phyloP scores from a whole-genome alignment of 73 alveolate species.

The Blepharisma japonicum region DNA sequence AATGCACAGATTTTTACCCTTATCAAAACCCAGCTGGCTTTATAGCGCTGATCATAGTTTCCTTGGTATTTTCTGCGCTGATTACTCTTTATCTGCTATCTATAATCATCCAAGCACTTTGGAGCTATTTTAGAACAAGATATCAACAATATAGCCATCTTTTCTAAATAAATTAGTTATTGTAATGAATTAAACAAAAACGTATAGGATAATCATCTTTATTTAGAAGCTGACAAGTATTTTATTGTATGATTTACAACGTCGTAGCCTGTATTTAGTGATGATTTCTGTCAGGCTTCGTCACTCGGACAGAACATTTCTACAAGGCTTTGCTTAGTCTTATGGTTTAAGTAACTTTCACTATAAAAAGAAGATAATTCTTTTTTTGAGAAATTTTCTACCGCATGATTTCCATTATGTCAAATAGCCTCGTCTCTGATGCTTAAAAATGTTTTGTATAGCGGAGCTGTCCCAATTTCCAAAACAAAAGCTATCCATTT shows the following conservation, averaged over 20 bases:
- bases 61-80: constrained; percentile 10
- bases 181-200: background rate
- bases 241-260: background rate
- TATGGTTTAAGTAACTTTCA: too few species aligned
- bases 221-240: background rate
- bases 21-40: constrained; percentile 1
- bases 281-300: too few species aligned
- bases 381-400: too few species aligned
- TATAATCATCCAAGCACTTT: background rate
- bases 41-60: constrained; percentile 14
- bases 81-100: background rate
- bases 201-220: background rate
- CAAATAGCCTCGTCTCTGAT: too few species aligned
- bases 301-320: too few species aligned
- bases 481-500: too few species aligned
- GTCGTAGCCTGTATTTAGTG: too few species aligned
- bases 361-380: too few species aligned
- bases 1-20: background rate
- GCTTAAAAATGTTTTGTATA: too few species aligned
- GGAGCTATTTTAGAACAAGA: background rate
- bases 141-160: background rate
- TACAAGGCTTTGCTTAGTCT: too few species aligned
- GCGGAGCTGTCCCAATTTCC: too few species aligned
- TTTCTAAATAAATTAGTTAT: background rate
- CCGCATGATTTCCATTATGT: too few species aligned